These are phyloP conservation scores for Exsudoporus floridanus DNA, from an alignment of 1,284 basidiomycete species.

Conservation along the genomic window DNA sequence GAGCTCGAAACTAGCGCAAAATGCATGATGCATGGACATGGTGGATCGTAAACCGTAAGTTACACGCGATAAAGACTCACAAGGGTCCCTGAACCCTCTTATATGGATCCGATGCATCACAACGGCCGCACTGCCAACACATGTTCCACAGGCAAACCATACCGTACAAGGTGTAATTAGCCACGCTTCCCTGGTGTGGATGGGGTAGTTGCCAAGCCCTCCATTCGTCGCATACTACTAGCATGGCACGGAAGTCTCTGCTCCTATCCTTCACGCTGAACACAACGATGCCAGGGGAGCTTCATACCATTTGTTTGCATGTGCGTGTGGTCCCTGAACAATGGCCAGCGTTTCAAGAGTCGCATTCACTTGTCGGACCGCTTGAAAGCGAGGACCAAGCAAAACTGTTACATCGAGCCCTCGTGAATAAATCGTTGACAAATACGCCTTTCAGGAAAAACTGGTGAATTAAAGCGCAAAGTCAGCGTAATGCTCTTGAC, in stretches of 20 bases:
- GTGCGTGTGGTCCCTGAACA: too few species aligned
- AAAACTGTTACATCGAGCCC: background rate
- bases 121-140: background rate
- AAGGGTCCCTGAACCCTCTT: background rate
- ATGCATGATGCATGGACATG: background rate
- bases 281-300: too few species aligned
- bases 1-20: background rate
- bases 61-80: background rate
- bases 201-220: background rate
- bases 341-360: background rate
- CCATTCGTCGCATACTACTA: background rate
- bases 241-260: background rate
- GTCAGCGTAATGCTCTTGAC: background rate
- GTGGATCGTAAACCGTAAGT: conserved; percentile 1
- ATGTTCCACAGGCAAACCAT: background rate
- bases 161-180: background rate
- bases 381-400: background rate
- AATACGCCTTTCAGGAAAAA: background rate
- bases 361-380: background rate
- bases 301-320: too few species aligned
- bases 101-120: conserved; percentile 1
- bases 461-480: too few species aligned
- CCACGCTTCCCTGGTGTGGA: background rate
- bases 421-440: background rate
- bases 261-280: background rate